phyloP scores from a whole-genome alignment of 768 basidiomycete genomes.

The Rhodocollybia butyracea region DNA sequence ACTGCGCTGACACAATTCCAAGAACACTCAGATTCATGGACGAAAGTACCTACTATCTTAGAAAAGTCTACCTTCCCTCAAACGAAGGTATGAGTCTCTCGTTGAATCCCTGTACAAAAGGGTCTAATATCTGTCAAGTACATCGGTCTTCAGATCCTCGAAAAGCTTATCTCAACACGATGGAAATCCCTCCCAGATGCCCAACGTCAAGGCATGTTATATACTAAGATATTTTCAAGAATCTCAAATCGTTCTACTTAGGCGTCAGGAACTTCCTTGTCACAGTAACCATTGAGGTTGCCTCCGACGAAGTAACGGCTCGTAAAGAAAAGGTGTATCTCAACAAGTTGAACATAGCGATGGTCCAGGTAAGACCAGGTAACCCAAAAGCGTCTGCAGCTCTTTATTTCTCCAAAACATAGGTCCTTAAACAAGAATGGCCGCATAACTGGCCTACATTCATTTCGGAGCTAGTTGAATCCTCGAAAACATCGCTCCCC shows the following conservation, averaged over 20 bases:
- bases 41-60: slow-evolving; percentile 59
- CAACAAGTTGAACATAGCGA: slow-evolving; percentile 74
- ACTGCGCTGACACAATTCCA: slow-evolving; percentile 63
- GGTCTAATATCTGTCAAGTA: slow-evolving; percentile 33
- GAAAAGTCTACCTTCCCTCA: slow-evolving; percentile 48
- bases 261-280: slow-evolving; percentile 79
- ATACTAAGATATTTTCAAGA: not conserved
- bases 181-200: slow-evolving; percentile 63
- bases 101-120: not conserved
- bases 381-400: not conserved
- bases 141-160: slow-evolving; percentile 62
- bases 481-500: slow-evolving; percentile 71
- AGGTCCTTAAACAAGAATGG: slow-evolving; percentile 86
- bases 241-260: slow-evolving; percentile 12
- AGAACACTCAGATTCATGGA: slow-evolving; percentile 64
- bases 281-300: slow-evolving; percentile 65
- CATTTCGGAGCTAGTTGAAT: slow-evolving; percentile 75
- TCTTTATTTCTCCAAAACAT: not conserved
- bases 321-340: slow-evolving; percentile 66
- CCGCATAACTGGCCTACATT: slow-evolving; percentile 81
- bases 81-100: slow-evolving; percentile 34
- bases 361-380: slow-evolving; percentile 55
- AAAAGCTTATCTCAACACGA: slow-evolving; percentile 57
- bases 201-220: slow-evolving; percentile 55
- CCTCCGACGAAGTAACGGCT: slow-evolving; percentile 64